Base-by-base conservation (phyloP, 148 eudicot species). In the Nyssa sinensis region DNA sequence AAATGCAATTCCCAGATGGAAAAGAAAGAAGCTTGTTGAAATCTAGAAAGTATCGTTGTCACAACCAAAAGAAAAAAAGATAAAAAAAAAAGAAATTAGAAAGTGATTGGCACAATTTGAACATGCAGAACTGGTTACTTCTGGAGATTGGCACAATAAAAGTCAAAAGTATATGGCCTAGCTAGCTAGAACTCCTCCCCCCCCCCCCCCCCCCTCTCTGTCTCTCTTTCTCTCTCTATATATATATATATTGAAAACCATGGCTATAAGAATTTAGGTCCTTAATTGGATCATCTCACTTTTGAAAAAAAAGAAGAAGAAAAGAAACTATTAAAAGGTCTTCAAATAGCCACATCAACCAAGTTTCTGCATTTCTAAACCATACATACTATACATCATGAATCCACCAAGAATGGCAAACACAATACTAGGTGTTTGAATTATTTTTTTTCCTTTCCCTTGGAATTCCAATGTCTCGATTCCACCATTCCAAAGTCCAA, bases 401-500 rank as follows among this genome's bases (percentile, higher is more conserved):
- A 4, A 10, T 30, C 23, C 47, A 33, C 68, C 47, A 64, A 64
- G 25, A 64, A 64, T 64, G 68, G 68, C 68, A 64, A 64, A 35
- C 59, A 55, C 59, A 19, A 33, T 64, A 0, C 25, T 21, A 21
- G 7, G 23, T 1, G 27, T 16, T 32, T 19, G 28, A 64, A 64
- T 62, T n/a, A 33, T 35, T 41, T 27, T 4, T 19, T 51, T n/a
- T 41, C 35, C 8, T 19, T 51, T n/a, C n/a, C 58, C 58, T 55
- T 55, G 14, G 2, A 55, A 55, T 19, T 44, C 7, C 19, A 10
- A 8, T 71, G 65, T 59, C 51, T 25, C 65, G 31, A 59, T 35
- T 34, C 29, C 53, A 71, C 74, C 60, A 57, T 35, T 24, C 74
- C 14, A 71, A 44, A 64, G 12, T 37, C 51, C 51, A 71, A 59